Percentiles rank a stretch among this genome's conserved stretches.
These are phyloP conservation scores for Hippophae tibetana DNA, from an alignment of 306 rosid genomes.

Conservation along the genomic window DNA sequence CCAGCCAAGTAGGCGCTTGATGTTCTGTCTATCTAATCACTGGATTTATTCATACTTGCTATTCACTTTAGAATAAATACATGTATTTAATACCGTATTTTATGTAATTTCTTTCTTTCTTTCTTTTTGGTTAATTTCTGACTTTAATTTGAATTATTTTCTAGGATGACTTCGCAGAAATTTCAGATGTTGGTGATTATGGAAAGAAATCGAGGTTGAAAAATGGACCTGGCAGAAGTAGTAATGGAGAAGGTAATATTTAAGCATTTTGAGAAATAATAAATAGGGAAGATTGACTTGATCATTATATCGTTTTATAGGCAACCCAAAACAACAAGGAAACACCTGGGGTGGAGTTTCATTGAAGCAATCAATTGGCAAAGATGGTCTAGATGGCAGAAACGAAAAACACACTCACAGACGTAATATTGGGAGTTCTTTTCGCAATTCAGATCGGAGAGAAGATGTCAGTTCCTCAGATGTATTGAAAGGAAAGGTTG, in stretches of 20 bases:
- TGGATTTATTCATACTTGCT: neutral
- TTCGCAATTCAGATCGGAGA: constrained; percentile 9
- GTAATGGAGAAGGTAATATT: constrained; percentile 19
- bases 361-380: constrained; percentile 17
- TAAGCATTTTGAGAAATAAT: neutral
- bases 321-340: constrained; percentile 24
- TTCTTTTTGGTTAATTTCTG: neutral
- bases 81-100: neutral
- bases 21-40: neutral
- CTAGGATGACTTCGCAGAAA: constrained; percentile 69
- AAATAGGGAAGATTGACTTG: constrained; percentile 9
- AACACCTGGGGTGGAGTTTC: constrained; percentile 27
- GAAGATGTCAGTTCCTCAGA: constrained; percentile 23
- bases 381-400: constrained; percentile 13
- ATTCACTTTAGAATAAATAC: neutral
- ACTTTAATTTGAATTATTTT: constrained; percentile 15
- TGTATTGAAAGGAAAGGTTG: constrained; percentile 49
- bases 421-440: constrained; percentile 3
- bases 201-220: constrained; percentile 38
- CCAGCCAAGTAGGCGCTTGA: neutral
- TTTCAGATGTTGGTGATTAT: constrained; percentile 32
- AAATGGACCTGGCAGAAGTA: constrained; percentile 6
- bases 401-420: constrained; percentile 7
- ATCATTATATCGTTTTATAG: constrained; percentile 24
- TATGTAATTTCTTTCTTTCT: neutral